Evolutionary conservation across 495 filamentous ascomycete genomes (phyloP).

Genomic region (Aspergillus bertholletiae): DNA sequence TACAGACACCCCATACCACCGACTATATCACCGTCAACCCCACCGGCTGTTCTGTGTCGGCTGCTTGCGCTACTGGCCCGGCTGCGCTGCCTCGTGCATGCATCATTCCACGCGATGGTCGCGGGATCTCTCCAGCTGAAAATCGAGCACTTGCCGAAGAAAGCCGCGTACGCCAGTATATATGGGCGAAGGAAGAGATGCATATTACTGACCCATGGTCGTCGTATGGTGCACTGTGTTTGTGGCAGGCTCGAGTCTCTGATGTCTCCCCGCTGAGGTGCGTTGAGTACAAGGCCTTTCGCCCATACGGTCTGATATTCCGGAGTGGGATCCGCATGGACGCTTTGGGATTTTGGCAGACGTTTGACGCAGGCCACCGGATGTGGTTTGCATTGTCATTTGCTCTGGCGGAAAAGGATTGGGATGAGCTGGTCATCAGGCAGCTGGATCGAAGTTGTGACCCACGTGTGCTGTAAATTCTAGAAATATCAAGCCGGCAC

Average conservation of each 20-base stretch:
- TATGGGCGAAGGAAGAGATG: not conserved
- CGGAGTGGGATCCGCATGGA: not conserved
- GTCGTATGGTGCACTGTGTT: not conserved
- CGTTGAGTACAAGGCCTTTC: not conserved
- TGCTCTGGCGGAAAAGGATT: not conserved
- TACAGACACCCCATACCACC: not conserved
- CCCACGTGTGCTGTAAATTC: no score
- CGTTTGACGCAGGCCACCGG: not conserved
- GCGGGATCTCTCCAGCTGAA: not conserved
- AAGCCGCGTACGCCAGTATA: not conserved
- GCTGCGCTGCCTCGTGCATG: not conserved
- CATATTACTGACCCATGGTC: not conserved
- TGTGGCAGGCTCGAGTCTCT: not conserved
- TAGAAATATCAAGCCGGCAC: no score
- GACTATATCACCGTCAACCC: slow-evolving; percentile 1
- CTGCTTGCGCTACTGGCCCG: not conserved
- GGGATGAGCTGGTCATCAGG: no score
- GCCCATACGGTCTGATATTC: no score
- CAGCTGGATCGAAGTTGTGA: no score
- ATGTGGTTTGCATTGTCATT: not conserved
- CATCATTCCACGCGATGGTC: not conserved
- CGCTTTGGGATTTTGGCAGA: not conserved
- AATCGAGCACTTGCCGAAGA: not conserved
- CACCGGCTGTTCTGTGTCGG: slow-evolving; percentile 2
- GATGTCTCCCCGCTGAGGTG: not conserved